Conservation (phyloP, 2,329 filamentous ascomycete species). For the Hypoxylon sp. region DNA sequence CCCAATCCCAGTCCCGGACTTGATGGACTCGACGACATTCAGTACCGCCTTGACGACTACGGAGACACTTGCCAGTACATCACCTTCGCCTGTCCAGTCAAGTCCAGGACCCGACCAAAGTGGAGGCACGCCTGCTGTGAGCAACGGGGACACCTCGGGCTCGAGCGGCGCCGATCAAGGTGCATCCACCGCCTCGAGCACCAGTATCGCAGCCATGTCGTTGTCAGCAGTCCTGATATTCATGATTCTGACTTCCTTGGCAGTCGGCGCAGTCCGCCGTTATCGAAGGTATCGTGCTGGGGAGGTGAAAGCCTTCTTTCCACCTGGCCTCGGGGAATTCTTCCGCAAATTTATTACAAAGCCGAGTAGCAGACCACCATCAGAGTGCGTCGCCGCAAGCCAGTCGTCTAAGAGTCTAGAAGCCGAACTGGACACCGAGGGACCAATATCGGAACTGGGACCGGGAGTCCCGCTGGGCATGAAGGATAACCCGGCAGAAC, state of each 20-base stretch:
- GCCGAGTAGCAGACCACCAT: background rate
- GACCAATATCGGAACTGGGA: constrained; percentile 38
- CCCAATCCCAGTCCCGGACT: background rate
- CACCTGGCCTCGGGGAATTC: constrained; percentile 5
- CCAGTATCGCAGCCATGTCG: constrained; percentile 36
- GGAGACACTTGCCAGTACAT: background rate
- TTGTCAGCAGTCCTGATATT: constrained; percentile 37
- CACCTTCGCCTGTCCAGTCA: background rate
- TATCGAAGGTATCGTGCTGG: constrained; percentile 36
- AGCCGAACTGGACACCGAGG: constrained; percentile 40
- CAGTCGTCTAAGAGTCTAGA: constrained; percentile 13
- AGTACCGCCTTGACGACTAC: background rate
- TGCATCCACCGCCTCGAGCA: constrained; percentile 6
- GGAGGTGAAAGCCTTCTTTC: constrained; percentile 19
- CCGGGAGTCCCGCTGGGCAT: constrained; percentile 32
- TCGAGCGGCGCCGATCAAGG: background rate
- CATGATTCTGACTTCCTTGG: constrained; percentile 28
- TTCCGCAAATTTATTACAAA: background rate
- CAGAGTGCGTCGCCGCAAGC: background rate
- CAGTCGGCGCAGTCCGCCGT: constrained; percentile 25
- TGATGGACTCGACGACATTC: background rate
- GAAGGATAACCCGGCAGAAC: constrained; percentile 41
- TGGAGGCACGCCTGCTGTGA: background rate
- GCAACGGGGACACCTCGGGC: background rate
- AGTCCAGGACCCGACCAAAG: background rate